These are phyloP conservation scores for Nepenthes mirabilis DNA, from an alignment of 148 eudicot species.

Conservation along the genomic window DNA sequence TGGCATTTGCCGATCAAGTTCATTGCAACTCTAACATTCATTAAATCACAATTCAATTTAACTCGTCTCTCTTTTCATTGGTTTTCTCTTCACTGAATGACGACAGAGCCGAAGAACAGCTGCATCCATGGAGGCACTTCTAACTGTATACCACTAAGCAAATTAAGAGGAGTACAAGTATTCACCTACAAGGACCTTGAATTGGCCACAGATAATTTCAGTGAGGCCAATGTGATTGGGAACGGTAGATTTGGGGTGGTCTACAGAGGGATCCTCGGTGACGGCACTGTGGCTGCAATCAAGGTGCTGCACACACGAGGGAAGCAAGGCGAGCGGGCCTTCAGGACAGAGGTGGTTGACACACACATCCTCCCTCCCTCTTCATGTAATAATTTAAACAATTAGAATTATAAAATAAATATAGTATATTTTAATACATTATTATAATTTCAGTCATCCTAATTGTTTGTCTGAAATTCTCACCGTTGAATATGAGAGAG, in stretches of 20 bases:
- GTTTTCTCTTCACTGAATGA: background rate
- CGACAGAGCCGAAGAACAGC: conserved; percentile 35
- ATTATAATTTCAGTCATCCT: too few species aligned
- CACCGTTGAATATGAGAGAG: too few species aligned
- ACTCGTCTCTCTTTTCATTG: too few species aligned
- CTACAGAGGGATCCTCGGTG: conserved; percentile 60
- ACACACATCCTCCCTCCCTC: too few species aligned
- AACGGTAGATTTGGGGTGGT: conserved; percentile 62
- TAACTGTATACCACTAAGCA: conserved; percentile 14
- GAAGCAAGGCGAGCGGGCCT: conserved; percentile 79
- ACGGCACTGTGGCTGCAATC: conserved; percentile 65
- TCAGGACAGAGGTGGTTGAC: conserved; percentile 54
- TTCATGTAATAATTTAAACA: too few species aligned
- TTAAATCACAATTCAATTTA: background rate
- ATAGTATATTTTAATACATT: too few species aligned
- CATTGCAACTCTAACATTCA: too few species aligned
- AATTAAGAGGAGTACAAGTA: conserved; percentile 47
- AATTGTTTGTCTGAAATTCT: too few species aligned
- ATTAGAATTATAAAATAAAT: too few species aligned
- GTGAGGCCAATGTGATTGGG: conserved; percentile 49
- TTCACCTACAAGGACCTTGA: conserved; percentile 79
- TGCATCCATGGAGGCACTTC: conserved; percentile 39
- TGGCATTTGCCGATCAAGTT: too few species aligned
- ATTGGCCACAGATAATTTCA: conserved; percentile 63
- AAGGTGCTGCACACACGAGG: conserved; percentile 59